Conservation (phyloP, 2,329 filamentous ascomycete species). For the Clonostachys byssicola region DNA sequence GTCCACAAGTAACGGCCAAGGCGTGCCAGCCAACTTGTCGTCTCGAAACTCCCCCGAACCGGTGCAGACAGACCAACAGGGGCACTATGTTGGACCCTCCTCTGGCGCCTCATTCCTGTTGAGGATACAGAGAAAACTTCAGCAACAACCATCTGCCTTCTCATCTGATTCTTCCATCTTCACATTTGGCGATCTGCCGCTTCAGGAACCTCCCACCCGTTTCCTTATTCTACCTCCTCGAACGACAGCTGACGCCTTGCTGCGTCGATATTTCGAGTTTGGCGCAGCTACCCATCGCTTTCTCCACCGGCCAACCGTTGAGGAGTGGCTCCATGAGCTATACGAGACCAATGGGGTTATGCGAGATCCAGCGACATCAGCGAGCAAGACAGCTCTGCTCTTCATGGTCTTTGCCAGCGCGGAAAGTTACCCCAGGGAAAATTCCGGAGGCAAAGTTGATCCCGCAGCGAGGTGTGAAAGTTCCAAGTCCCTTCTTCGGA, state of each 20-base stretch:
- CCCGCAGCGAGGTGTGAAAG: conserved; percentile 5
- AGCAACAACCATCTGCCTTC: conserved; percentile 28
- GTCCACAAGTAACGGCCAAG: not conserved
- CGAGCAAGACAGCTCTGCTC: conserved; percentile 31
- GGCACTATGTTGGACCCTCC: conserved; percentile 11
- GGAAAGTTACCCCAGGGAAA: conserved; percentile 28
- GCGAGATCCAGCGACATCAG: conserved; percentile 8
- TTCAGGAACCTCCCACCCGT: conserved; percentile 25
- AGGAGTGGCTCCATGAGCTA: conserved; percentile 36
- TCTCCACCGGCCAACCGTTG: conserved; percentile 43
- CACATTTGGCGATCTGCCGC: conserved; percentile 43
- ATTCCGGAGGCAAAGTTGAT: conserved; percentile 8
- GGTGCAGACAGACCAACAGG: conserved; percentile 11
- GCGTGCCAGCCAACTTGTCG: conserved; percentile 3
- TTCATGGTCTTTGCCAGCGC: conserved; percentile 48
- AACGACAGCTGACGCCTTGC: conserved; percentile 21
- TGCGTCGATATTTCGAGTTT: conserved; percentile 49
- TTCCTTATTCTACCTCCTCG: conserved; percentile 31
- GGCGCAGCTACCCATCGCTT: conserved; percentile 51
- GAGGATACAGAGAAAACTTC: conserved; percentile 9
- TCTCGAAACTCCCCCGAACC: conserved; percentile 12
- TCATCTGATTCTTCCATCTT: conserved; percentile 35
- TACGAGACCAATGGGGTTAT: conserved; percentile 19
- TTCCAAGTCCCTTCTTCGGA: not conserved
- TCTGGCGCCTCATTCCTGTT: conserved; percentile 10